Base-by-base conservation (phyloP, 306 rosid genomes). In the Canavalia ensiformis region DNA sequence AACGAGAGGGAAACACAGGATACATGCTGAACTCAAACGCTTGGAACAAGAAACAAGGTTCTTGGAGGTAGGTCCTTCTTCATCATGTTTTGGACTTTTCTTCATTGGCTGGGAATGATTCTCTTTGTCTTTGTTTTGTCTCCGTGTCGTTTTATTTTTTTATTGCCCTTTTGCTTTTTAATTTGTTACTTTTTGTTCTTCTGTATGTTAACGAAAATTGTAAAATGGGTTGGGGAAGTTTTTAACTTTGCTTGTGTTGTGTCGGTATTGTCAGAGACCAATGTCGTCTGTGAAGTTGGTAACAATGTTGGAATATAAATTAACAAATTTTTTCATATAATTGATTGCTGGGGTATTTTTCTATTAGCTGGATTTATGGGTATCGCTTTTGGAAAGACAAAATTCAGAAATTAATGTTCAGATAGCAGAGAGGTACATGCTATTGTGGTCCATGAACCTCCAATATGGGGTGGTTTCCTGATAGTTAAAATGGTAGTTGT, bases 1-100 rank as follows among this genome's bases (percentile, higher is more conserved):
- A 72, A 90, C 97, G 1, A 90, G 97, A 86, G 99, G 99, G 79
- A 96, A 90, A 82, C 99, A 96, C 76, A 89, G 98, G 88, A 84
- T 96, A 82, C 94, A 84, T 71, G 99, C 98, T 5, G 98, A 96
- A 83, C 57, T 93, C 74, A 93, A 96, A 75, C 85, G 99, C 81
- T 88, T 96, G 72, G 98, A 93, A 87, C 98, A 90, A 75, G 98
- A 96, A 88, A 78, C 97, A 66, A 93, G 97, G 84, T 89, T 90
- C 87, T 85, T 96, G 75, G 98, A 93, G 97, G 99, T 93, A 78
- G 52, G 72, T 59, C 58, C 59, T 75, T 68, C 77, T 6, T 54
- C 30, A 12, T n/a, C 44, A 31, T 82, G 8, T 79, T n/a, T 78
- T 33, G 72, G 50, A 80, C 47, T 77, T 50, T 69, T 79, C 30